phyloP scores from a whole-genome alignment of 2,329 filamentous ascomycete genomes.

The Sporothrix luriei region DNA sequence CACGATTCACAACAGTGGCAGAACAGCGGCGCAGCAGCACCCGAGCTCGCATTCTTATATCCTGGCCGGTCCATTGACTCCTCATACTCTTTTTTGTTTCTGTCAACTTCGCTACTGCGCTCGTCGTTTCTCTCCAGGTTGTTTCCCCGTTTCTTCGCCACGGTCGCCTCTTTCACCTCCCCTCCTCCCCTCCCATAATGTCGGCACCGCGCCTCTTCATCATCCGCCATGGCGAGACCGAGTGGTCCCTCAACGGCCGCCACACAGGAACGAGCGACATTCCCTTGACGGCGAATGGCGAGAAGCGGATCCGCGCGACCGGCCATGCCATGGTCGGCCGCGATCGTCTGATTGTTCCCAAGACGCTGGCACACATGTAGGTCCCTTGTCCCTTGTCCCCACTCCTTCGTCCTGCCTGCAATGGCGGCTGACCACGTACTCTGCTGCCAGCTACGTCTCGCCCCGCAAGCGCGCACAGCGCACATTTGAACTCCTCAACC shows the following conservation, averaged over 20 bases:
- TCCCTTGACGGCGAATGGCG: constrained; percentile 77
- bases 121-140: background rate
- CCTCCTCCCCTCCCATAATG: constrained; percentile 37
- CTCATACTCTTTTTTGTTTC: background rate
- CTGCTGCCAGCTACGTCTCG: constrained; percentile 69
- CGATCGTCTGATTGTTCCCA: constrained; percentile 81
- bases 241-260: constrained; percentile 85
- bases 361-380: constrained; percentile 79
- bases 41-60: background rate
- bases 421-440: background rate
- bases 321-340: constrained; percentile 81
- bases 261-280: constrained; percentile 89
- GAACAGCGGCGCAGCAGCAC: no score
- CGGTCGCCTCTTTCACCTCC: background rate
- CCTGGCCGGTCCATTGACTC: background rate
- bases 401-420: background rate
- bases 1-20: background rate
- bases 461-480: constrained; percentile 81
- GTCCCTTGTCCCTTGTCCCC: constrained; percentile 38
- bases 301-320: constrained; percentile 73
- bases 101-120: background rate
- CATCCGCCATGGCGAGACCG: constrained; percentile 88
- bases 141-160: no score
- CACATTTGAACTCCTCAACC: constrained; percentile 84
- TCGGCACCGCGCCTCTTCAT: constrained; percentile 74